Conservation (phyloP, 306 rosid species). For the Adenanthera pavonina region DNA sequence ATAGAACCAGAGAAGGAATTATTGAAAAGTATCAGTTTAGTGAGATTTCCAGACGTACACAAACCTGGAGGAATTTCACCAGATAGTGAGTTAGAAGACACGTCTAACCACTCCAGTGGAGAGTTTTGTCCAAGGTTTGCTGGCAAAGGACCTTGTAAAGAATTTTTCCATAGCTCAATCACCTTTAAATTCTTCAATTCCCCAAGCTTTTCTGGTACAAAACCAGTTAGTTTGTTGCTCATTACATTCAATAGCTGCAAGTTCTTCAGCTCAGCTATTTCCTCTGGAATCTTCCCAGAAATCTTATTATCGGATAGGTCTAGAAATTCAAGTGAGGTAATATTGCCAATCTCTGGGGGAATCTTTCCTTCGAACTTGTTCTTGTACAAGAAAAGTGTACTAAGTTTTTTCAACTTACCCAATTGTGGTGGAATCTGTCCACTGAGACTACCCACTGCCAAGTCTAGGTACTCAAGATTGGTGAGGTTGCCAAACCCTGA, state of each 20-base stretch:
- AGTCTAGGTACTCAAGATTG: constrained; percentile 80
- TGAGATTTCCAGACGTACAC: constrained; percentile 74
- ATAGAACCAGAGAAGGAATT: constrained; percentile 80
- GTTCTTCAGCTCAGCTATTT: constrained; percentile 61
- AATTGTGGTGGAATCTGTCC: constrained; percentile 83
- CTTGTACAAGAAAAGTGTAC: constrained; percentile 73
- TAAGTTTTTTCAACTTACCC: constrained; percentile 67
- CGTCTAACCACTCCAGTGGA: constrained; percentile 85
- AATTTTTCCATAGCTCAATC: constrained; percentile 80
- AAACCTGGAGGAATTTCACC: constrained; percentile 83
- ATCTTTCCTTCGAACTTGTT: constrained; percentile 76
- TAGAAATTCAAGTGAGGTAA: constrained; percentile 64
- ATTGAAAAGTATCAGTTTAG: constrained; percentile 86
- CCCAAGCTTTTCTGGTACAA: constrained; percentile 70
- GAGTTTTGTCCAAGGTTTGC: constrained; percentile 71
- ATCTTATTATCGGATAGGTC: constrained; percentile 89
- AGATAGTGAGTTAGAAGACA: constrained; percentile 76
- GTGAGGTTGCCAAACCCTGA: constrained; percentile 78
- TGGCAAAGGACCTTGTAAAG: constrained; percentile 76
- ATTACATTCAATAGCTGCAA: constrained; percentile 82
- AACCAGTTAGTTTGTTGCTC: constrained; percentile 76
- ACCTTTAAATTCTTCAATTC: constrained; percentile 64
- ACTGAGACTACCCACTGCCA: constrained; percentile 76
- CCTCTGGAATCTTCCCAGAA: constrained; percentile 82
- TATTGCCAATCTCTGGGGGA: constrained; percentile 72